Evolutionary conservation across 2,329 filamentous ascomycete species (phyloP), one percentile per base, ranked within the genome.

Genomic region (Blastomyces gilchristii): DNA sequence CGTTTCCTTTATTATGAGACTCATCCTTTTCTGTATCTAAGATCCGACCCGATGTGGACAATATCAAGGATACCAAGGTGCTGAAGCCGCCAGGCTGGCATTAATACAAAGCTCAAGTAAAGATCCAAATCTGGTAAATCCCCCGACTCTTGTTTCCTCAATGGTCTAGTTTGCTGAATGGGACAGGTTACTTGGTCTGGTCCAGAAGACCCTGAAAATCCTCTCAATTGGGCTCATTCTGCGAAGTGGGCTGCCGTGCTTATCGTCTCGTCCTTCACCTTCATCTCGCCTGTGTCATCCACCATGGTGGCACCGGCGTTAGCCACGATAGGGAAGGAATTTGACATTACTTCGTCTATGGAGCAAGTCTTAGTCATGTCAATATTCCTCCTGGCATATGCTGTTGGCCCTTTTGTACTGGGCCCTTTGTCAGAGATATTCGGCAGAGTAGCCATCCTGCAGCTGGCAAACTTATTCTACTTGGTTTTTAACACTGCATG

Each of bases 241-340:
- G 81, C 78, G 69, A 87, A 86, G 71, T 87, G 84, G 85, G 73
- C 74, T 1, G 80, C 80, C 25, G 80, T 82, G 1, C 74, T 83
- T 49, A 76, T 84, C 62, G 76, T 86, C 39, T 80, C 84, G 0
- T 74, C 77, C 59, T 85, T 85, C 70, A 85, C 83, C 1, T 80
- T 87, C 66, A 82, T 87, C 64, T 85, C 84, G 2, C 85, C 86
- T 0, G 83, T 88, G 34, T 83, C 85, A 1, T 85, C 83, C 4
- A 83, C 82, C 45, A 87, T 87, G 80, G 71, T 83, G 2, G 78
- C 81, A 0, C 82, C 82, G 0, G 81, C 78, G 0, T 68, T 88
- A 49, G 70, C 71, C 11, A 71, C 76, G 2, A 83, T 88, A 58
- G 77, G 79, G n/a, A 67, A 69, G 1, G 83, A 87, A 37, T 77